Percentiles rank a stretch among this genome's conserved stretches.
Conservation (phyloP, 805 yeast species). For the Barnettozyma botsteinii region DNA sequence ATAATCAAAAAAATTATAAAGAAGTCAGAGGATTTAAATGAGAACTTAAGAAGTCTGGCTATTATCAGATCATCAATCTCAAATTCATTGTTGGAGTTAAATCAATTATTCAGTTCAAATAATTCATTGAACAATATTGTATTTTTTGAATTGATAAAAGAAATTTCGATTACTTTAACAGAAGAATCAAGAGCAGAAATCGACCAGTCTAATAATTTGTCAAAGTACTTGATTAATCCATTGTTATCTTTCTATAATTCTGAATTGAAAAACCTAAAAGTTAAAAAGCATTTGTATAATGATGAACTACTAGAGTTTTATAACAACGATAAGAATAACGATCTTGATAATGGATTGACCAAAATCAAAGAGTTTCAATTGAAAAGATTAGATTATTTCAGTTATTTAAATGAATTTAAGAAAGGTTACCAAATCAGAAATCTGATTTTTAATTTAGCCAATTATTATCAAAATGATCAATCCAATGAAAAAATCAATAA, state of each 20-base stretch:
- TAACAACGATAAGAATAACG: background rate
- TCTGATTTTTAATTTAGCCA: conserved; percentile 11
- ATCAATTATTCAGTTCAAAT: conserved; percentile 4
- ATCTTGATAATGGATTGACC: conserved; percentile 29
- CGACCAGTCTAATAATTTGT: conserved; percentile 15
- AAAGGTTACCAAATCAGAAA: conserved; percentile 22
- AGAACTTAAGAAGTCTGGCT: conserved; percentile 16
- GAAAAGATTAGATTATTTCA: conserved; percentile 41
- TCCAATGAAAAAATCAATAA: background rate
- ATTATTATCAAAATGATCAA: background rate
- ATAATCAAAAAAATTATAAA: conserved; percentile 14
- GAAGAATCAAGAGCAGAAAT: conserved; percentile 19
- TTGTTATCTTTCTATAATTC: conserved; percentile 15
- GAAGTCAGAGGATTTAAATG: conserved; percentile 18
- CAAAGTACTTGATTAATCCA: conserved; percentile 16
- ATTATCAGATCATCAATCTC: conserved; percentile 16
- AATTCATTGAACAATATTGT: conserved; percentile 8
- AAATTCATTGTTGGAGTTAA: conserved; percentile 14
- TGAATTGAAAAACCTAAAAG: conserved; percentile 14
- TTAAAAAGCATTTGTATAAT: conserved; percentile 12
- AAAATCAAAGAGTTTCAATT: conserved; percentile 37
- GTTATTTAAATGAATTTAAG: conserved; percentile 29
- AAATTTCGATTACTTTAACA: conserved; percentile 13
- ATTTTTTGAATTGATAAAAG: conserved; percentile 12
- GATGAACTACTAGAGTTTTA: conserved; percentile 12